These are phyloP conservation scores for Trichoderma semiorbis DNA, from an alignment of 2,329 filamentous ascomycete genomes.

Conservation along the genomic window DNA sequence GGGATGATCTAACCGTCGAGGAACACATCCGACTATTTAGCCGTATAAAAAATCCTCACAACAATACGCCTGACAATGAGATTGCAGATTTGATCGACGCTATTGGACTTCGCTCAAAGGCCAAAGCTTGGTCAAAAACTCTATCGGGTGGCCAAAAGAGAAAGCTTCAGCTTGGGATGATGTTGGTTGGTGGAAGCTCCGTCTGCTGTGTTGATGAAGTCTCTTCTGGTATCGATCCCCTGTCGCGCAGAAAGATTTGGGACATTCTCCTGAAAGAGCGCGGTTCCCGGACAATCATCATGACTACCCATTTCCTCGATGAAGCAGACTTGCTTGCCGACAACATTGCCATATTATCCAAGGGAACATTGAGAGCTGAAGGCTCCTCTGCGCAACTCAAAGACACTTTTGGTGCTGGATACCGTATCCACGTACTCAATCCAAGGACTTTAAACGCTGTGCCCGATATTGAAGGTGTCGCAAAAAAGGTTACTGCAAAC, in stretches of 20 bases:
- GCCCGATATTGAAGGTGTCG: constrained; percentile 50
- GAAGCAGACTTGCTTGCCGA: constrained; percentile 71
- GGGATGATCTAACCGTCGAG: constrained; percentile 67
- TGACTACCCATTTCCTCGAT: constrained; percentile 75
- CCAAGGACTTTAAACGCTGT: constrained; percentile 37
- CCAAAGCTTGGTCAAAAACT: constrained; percentile 57
- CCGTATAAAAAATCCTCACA: constrained; percentile 55
- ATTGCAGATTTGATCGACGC: constrained; percentile 48
- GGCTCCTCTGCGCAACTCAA: constrained; percentile 69
- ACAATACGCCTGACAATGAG: constrained; percentile 44
- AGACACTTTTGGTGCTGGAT: constrained; percentile 54
- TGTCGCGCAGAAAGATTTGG: constrained; percentile 51
- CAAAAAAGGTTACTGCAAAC: constrained; percentile 58
- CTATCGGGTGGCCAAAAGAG: constrained; percentile 74
- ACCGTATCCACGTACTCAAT: constrained; percentile 29
- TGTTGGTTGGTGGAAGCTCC: constrained; percentile 70
- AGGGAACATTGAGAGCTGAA: constrained; percentile 61
- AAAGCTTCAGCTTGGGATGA: constrained; percentile 73
- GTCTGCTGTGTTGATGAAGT: constrained; percentile 75
- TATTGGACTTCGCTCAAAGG: constrained; percentile 65
- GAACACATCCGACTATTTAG: constrained; percentile 72
- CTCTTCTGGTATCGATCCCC: constrained; percentile 67
- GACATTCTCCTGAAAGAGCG: constrained; percentile 66
- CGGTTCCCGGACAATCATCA: constrained; percentile 62
- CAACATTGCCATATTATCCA: constrained; percentile 67